These are phyloP conservation scores for Aspergillus intermedius DNA, from an alignment of 2,329 filamentous ascomycete genomes.

Conservation along the genomic window DNA sequence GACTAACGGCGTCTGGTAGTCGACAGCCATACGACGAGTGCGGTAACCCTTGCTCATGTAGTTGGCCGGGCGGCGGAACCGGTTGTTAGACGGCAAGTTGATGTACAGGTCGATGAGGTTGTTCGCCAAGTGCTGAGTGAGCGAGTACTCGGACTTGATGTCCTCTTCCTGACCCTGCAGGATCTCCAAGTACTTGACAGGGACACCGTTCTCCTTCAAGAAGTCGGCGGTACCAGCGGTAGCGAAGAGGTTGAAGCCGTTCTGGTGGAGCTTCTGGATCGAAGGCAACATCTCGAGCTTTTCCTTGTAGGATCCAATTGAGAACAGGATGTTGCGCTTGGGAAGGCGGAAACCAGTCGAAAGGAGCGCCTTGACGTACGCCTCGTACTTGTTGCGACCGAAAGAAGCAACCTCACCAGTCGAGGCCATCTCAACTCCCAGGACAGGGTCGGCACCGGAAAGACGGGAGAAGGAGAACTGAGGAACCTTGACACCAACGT, in stretches of 20 bases:
- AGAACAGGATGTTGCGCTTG: constrained; percentile 90
- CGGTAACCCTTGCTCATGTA: constrained; percentile 98
- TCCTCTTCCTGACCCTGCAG: constrained; percentile 71
- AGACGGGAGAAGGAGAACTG: constrained; percentile 98
- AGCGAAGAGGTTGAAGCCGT: constrained; percentile 93
- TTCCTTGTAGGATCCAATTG: constrained; percentile 95
- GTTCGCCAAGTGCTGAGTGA: constrained; percentile 93
- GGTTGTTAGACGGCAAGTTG: constrained; percentile 97
- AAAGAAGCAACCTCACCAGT: constrained; percentile 98
- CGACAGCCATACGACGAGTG: constrained; percentile 94
- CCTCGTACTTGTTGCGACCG: constrained; percentile 91
- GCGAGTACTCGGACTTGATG: constrained; percentile 90
- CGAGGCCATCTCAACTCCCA: constrained; percentile 98
- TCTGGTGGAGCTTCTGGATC: constrained; percentile 76
- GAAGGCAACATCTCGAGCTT: constrained; percentile 96
- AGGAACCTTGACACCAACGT: constrained; percentile 94
- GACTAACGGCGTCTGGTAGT: constrained; percentile 92
- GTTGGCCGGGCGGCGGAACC: constrained; percentile 90
- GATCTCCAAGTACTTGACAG: constrained; percentile 88
- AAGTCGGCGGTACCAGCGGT: constrained; percentile 96
- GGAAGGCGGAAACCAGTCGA: constrained; percentile 95
- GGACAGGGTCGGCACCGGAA: constrained; percentile 88
- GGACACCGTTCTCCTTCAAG: constrained; percentile 83
- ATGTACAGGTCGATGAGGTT: constrained; percentile 98
- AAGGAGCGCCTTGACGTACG: constrained; percentile 91